These are phyloP conservation scores for Begonia loranthoides DNA, from an alignment of 306 rosid genomes.

Conservation along the genomic window DNA sequence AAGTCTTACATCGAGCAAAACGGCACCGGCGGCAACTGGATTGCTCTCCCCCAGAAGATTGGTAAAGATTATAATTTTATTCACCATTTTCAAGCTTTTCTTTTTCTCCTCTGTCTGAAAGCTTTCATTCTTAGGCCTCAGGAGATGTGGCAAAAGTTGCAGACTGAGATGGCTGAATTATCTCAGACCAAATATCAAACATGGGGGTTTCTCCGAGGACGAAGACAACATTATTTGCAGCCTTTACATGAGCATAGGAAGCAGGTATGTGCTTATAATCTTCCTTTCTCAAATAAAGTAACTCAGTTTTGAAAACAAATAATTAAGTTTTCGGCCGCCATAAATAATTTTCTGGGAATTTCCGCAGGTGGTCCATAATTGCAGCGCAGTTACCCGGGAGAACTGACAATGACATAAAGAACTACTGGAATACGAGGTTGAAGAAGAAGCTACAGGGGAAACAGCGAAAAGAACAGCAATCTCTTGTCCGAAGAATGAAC, in stretches of 20 bases:
- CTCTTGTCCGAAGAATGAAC: slow-evolving; percentile 29
- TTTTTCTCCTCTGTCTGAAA: neutral
- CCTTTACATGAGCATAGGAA: slow-evolving; percentile 81
- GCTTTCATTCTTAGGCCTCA: slow-evolving; percentile 36
- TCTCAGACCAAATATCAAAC: slow-evolving; percentile 87
- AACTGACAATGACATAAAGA: slow-evolving; percentile 91
- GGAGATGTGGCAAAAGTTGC: slow-evolving; percentile 95
- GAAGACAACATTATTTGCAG: slow-evolving; percentile 89
- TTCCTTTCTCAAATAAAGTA: too few relatives aligned
- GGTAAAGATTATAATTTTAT: slow-evolving; percentile 34
- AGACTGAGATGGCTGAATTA: slow-evolving; percentile 93
- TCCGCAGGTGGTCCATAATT: slow-evolving; percentile 81
- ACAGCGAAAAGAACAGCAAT: slow-evolving; percentile 52
- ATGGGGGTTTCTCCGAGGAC: slow-evolving; percentile 89
- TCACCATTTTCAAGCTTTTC: neutral
- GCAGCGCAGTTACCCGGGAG: slow-evolving; percentile 94
- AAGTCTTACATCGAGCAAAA: slow-evolving; percentile 66
- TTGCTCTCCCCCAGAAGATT: slow-evolving; percentile 87
- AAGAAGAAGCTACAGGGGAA: slow-evolving; percentile 85
- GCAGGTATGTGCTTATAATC: slow-evolving; percentile 26
- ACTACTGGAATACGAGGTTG: slow-evolving; percentile 91
- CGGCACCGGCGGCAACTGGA: slow-evolving; percentile 98
- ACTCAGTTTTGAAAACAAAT: too few relatives aligned
- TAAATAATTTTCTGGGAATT: too few relatives aligned
- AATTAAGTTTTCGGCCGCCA: too few relatives aligned